These are phyloP conservation scores for Umbelopsis sp. DNA, from an alignment of 192 early-diverging fungal genomes.

Conservation along the genomic window DNA sequence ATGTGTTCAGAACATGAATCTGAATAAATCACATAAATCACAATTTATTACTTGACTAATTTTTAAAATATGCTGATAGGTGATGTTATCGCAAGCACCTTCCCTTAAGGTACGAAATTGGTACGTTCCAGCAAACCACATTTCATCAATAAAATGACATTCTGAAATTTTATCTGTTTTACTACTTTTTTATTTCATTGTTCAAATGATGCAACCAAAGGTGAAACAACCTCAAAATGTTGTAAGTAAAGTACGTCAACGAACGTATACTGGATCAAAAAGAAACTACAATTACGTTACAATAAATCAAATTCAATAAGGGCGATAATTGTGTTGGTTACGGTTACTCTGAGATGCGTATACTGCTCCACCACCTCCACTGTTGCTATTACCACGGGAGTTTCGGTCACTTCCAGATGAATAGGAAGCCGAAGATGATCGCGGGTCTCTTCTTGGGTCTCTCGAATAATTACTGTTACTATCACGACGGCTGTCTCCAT, in stretches of 20 bases:
- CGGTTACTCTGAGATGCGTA: constrained; percentile 40
- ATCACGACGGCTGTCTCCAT: background rate
- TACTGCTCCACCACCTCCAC: constrained; percentile 38
- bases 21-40: too few relatives aligned
- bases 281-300: background rate
- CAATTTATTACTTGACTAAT: too few relatives aligned
- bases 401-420: constrained; percentile 16
- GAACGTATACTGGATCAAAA: background rate
- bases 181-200: too few relatives aligned
- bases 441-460: constrained; percentile 23
- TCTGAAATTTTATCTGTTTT: too few relatives aligned
- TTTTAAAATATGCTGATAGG: too few relatives aligned
- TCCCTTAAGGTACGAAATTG: too few relatives aligned
- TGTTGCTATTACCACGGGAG: constrained; percentile 20
- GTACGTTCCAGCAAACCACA: too few relatives aligned
- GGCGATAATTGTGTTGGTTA: constrained; percentile 42
- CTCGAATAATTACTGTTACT: constrained; percentile 19
- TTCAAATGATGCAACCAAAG: too few relatives aligned
- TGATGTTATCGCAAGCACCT: too few relatives aligned
- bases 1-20: too few relatives aligned
- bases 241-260: background rate
- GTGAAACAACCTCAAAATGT: too few relatives aligned
- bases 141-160: too few relatives aligned
- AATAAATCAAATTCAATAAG: constrained; percentile 25
- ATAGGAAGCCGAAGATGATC: constrained; percentile 13